These are phyloP conservation scores for Pochonia chlamydosporia DNA, from an alignment of 2,329 filamentous ascomycete species.

Conservation along the genomic window DNA sequence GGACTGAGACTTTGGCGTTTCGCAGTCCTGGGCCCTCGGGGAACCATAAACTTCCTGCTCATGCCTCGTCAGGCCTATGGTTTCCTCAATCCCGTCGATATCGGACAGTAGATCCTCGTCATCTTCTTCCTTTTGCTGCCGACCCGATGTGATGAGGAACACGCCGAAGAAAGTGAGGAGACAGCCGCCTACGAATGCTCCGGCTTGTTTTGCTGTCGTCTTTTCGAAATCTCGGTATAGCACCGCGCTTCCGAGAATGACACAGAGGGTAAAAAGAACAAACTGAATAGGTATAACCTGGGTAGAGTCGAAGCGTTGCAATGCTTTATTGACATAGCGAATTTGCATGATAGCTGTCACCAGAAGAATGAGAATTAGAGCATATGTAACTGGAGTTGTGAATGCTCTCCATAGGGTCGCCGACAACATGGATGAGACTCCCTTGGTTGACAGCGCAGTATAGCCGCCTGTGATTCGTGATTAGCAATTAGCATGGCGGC, in stretches of 20 bases:
- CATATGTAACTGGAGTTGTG: constrained; percentile 86
- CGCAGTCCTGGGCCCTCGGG: constrained; percentile 13
- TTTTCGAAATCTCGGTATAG: constrained; percentile 93
- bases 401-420: constrained; percentile 85
- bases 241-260: constrained; percentile 89
- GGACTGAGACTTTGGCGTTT: constrained; percentile 27
- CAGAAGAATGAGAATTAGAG: constrained; percentile 72
- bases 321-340: constrained; percentile 81
- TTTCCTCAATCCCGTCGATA: constrained; percentile 56
- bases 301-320: constrained; percentile 93
- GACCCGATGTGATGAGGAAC: constrained; percentile 91
- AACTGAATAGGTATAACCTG: constrained; percentile 98
- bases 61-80: constrained; percentile 54
- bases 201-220: constrained; percentile 64
- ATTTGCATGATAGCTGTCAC: constrained; percentile 93
- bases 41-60: constrained; percentile 19
- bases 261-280: constrained; percentile 90
- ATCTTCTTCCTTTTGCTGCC: constrained; percentile 54
- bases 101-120: constrained; percentile 52
- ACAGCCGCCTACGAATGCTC: constrained; percentile 87
- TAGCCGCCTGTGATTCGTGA: constrained; percentile 64
- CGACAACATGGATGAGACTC: constrained; percentile 89
- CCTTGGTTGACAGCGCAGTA: constrained; percentile 94
- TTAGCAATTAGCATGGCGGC: neutral
- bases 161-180: constrained; percentile 90